Conservation (phyloP, 306 rosid genomes). For the Macrotyloma uniflorum region DNA sequence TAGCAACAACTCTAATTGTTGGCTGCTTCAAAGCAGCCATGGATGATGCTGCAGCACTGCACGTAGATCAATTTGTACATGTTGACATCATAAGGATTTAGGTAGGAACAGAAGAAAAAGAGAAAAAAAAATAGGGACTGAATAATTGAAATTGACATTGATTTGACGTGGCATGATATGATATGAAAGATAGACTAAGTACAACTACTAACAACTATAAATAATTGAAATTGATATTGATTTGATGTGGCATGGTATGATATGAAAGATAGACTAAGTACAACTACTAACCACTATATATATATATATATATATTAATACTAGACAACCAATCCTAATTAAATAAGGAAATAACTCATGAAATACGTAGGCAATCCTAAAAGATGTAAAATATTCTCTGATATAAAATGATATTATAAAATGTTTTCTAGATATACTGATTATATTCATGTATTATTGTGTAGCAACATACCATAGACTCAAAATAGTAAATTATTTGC, state of each 20-base stretch:
- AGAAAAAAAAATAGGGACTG: background rate
- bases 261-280: background rate
- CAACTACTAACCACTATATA: background rate
- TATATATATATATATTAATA: background rate
- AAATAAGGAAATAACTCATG: background rate
- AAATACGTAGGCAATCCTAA: constrained; percentile 19
- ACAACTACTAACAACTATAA: background rate
- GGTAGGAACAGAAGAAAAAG: background rate
- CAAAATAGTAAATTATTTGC: constrained; percentile 31
- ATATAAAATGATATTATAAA: background rate
- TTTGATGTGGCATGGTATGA: background rate
- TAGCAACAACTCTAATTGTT: constrained; percentile 92
- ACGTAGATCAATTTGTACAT: constrained; percentile 33
- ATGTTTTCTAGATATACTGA: background rate
- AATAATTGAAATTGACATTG: constrained; percentile 18
- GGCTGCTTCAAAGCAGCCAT: constrained; percentile 91
- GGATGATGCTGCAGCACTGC: constrained; percentile 98
- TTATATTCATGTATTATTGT: background rate
- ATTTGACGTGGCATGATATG: background rate
- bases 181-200: background rate
- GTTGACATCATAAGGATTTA: background rate
- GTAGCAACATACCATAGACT: constrained; percentile 9
- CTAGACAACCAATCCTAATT: background rate
- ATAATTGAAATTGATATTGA: constrained; percentile 13
- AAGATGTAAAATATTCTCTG: background rate